Evolutionary conservation across 495 filamentous ascomycete species (phyloP), one percentile per base, ranked within the genome.

Genomic region (Penicillium ucsense): DNA sequence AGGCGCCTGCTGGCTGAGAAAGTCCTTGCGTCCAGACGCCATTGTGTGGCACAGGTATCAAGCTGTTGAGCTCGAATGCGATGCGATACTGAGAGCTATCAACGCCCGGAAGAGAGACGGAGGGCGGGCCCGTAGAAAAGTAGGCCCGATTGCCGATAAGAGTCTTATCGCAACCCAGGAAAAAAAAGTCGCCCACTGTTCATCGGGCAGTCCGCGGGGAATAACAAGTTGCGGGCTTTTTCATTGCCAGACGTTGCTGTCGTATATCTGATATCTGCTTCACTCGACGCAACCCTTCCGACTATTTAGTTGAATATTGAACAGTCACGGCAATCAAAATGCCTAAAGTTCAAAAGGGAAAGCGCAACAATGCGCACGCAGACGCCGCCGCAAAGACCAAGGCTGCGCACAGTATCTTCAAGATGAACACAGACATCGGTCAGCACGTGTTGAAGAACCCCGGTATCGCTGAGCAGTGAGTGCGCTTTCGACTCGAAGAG

Each of bases 391-490:
- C 72, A 38, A 77, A 75, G 53, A 59, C 68, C 28, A 68, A 75
- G 31, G 66, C 74, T 35, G 80, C 76, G 50, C 85, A 92, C 68
- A 88, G 85, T 57, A 85, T 95, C 66, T 96, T 95, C 77, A 81
- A 81, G 53, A 85, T 86, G 80, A 88, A 89, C 66, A 88, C 80
- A 46, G 78, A 86, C 57, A 73, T 88, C 43, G 86, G 91, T 51
- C 91, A 97, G 70, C 91, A 97, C 66, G 88, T 97, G 46, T 76
- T 97, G 56, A 95, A 94, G 70, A 96, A 97, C 67, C 90, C 90
- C 11, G 89, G 88, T 48, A 87, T 97, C 48, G 87, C 89, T 11
- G 81, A 89, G 62, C 84, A 38, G 59, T 54, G 31, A 11, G 36
- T 49, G 20, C 4, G 34, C 3, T 31, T 11, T 8, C 10, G 28